These are phyloP conservation scores for Pyrus hybrid DNA, from an alignment of 331 rosid species.

Conservation along the genomic window DNA sequence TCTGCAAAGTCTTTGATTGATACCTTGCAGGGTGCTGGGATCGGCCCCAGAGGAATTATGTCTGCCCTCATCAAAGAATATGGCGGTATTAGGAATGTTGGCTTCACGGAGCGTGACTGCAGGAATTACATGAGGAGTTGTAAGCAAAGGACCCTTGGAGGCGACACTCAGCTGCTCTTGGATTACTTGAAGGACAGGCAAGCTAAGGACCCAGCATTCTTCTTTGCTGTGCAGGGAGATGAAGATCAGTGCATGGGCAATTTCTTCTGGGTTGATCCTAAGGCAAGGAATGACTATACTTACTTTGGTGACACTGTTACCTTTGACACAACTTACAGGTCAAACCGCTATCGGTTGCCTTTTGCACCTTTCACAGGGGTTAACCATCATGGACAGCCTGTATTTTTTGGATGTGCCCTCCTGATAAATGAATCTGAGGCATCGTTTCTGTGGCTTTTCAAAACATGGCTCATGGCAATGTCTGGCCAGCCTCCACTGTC, in stretches of 20 bases:
- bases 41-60: constrained; percentile 55
- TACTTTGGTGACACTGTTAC: constrained; percentile 56
- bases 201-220: constrained; percentile 39
- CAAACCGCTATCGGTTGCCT: constrained; percentile 53
- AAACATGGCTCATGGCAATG: constrained; percentile 49
- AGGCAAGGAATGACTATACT: constrained; percentile 41
- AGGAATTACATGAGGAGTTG: constrained; percentile 55
- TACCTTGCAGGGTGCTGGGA: constrained; percentile 60
- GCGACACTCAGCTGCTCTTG: constrained; percentile 43
- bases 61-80: constrained; percentile 49
- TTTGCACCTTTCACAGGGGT: constrained; percentile 54
- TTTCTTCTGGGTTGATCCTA: constrained; percentile 46
- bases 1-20: constrained; percentile 35
- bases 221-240: constrained; percentile 45
- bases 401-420: constrained; percentile 45
- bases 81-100: constrained; percentile 45
- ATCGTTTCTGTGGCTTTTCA: constrained; percentile 49
- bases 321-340: constrained; percentile 54
- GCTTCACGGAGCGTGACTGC: constrained; percentile 58
- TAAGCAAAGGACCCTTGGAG: constrained; percentile 53
- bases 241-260: constrained; percentile 48
- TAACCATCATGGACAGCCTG: constrained; percentile 60
- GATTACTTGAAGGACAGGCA: constrained; percentile 47
- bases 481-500: constrained; percentile 33
- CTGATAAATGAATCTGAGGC: constrained; percentile 49